Base-by-base conservation (phyloP, 805 yeast species). In the Saccharomycopsis fibuligera region DNA sequence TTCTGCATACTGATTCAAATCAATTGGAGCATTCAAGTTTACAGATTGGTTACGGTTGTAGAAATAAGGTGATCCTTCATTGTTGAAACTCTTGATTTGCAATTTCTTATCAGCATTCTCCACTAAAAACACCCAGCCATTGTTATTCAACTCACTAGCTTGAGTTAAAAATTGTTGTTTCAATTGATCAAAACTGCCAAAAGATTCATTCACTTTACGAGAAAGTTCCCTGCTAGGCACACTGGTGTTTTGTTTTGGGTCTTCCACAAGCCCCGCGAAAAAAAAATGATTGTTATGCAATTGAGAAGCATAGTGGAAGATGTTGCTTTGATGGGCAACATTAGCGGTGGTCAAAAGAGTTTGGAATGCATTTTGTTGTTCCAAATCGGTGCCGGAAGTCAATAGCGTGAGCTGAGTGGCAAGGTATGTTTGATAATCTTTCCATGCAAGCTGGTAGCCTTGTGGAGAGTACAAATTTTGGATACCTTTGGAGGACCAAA, bases 261-360 rank as follows among this genome's bases (percentile, higher is more conserved):
- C 54, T 8, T 61, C 49, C 5, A 56, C 51, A 44, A 82, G 67
- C 59, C 84, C 85, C 63, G 83, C 79, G 60, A 89, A 81, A 59
- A 85, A 88, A 44, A 93, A 73, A 33, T 52, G 99, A 69, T 93
- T 93, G 68, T 89, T 90, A 68, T 86, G 91, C 2, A 89, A 81
- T 62, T 86, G 95, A 3, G 96, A 86, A 2, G 98, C 97, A 60
- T 75, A 78, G 67, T 90, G 93, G 73, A 83, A 90, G n/a, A 78
- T 65, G 48, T 78, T 76, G 30, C 89, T 81, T 58, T 78, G 76
- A 27, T 79, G 76, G 27, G 85, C 71, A 54, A 79, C 76, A 58
- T 76, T 75, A 3, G 89, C 83, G 0, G 93, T 79, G 55, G 80
- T 75, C 51, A 79, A 65, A 50, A 81, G 62, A 47, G 87, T 78